Evolutionary conservation across 1,139 yeast genomes (phyloP).

Genomic region (Pichia norvegensis): DNA sequence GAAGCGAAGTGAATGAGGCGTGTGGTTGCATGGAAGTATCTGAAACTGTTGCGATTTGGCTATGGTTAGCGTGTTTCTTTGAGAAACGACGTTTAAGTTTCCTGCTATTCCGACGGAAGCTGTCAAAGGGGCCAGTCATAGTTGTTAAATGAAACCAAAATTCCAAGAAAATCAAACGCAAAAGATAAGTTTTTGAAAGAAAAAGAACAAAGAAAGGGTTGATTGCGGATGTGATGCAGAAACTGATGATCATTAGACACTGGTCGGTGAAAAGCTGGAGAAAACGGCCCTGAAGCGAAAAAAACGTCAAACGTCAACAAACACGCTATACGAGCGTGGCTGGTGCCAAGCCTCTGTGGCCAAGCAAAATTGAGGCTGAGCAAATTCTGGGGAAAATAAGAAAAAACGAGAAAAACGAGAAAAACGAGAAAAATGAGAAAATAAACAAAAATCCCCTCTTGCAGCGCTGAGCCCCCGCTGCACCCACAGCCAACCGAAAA

Average conservation of each 20-base stretch:
- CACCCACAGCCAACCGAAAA: neutral
- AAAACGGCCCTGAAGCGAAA: neutral
- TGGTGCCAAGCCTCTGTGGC: too few relatives aligned
- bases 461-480: neutral
- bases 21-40: neutral
- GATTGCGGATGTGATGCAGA: too few relatives aligned
- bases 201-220: neutral
- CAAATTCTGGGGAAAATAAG: too few relatives aligned
- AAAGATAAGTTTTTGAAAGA: neutral
- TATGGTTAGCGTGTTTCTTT: neutral
- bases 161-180: neutral
- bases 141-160: neutral
- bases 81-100: constrained; percentile 10
- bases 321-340: neutral
- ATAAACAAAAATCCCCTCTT: too few relatives aligned
- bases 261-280: neutral
- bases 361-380: too few relatives aligned
- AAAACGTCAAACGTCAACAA: neutral
- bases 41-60: neutral
- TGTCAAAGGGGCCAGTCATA: constrained; percentile 11
- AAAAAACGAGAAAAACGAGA: too few relatives aligned
- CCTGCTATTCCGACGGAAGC: constrained; percentile 9
- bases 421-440: too few relatives aligned
- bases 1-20: neutral
- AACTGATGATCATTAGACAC: too few relatives aligned